Percentiles rank a stretch among this genome's conserved stretches.
Evolutionary conservation across 2,329 filamentous ascomycete genomes (phyloP).

Genomic region (Mycogone perniciosa): DNA sequence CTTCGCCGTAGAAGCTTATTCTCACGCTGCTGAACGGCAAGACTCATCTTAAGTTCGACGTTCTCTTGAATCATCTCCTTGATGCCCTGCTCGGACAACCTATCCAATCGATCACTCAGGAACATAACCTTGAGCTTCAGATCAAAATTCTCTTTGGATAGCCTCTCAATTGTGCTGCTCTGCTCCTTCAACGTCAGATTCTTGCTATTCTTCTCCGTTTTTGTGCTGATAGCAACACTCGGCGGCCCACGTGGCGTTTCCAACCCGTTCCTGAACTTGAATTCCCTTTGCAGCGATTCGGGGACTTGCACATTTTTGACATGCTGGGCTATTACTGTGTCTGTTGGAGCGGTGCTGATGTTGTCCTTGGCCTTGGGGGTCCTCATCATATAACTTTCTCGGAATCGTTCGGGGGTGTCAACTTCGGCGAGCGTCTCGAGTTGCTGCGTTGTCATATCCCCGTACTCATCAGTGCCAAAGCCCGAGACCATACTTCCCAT

Average conservation of each 20-base stretch:
- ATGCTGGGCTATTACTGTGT: constrained; percentile 82
- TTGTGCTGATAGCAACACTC: constrained; percentile 42
- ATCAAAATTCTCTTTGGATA: constrained; percentile 98
- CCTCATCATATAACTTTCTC: constrained; percentile 45
- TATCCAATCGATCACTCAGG: constrained; percentile 85
- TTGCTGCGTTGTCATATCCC: constrained; percentile 37
- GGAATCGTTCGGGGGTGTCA: constrained; percentile 34
- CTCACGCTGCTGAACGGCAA: constrained; percentile 84
- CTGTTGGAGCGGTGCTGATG: constrained; percentile 60
- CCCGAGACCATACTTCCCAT: constrained; percentile 80
- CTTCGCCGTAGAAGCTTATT: constrained; percentile 76
- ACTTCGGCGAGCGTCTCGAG: constrained; percentile 46
- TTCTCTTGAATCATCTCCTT: constrained; percentile 98
- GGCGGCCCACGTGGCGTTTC: constrained; percentile 51
- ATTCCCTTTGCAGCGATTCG: constrained; percentile 80
- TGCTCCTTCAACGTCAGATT: constrained; percentile 93
- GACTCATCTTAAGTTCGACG: constrained; percentile 85
- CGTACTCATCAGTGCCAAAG: constrained; percentile 51
- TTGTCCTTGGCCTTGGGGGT: constrained; percentile 62
- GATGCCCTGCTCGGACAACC: constrained; percentile 89
- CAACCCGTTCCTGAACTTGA: constrained; percentile 66
- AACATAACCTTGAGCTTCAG: constrained; percentile 97
- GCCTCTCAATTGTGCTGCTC: constrained; percentile 89
- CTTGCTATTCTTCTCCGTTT: constrained; percentile 49
- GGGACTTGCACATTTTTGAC: constrained; percentile 87